Evolutionary conservation across 176 grass and related monocot species (phyloP).

Genomic region (Rhipidocladum racemiflorum): DNA sequence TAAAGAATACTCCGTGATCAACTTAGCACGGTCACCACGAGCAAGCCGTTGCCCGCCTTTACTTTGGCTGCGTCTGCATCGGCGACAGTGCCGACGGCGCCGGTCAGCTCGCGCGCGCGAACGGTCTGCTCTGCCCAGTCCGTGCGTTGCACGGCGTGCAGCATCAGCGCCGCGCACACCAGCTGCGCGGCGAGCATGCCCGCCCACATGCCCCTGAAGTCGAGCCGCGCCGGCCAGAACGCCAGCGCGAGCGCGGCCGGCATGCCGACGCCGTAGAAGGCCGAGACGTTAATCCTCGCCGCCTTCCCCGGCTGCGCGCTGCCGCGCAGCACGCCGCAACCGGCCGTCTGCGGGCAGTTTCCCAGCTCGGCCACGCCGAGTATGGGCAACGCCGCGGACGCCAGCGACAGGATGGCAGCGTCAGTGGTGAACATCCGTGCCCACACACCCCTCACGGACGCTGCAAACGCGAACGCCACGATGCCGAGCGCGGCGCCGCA

Average conservation of each 20-base stretch:
- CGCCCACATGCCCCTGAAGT: conserved; percentile 71
- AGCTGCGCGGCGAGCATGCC: conserved; percentile 82
- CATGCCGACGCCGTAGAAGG: conserved; percentile 84
- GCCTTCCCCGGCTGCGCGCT: conserved; percentile 53
- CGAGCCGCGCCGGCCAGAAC: conserved; percentile 54
- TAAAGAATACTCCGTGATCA: conserved; percentile 24
- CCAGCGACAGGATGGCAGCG: conserved; percentile 42
- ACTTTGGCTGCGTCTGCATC: conserved; percentile 27
- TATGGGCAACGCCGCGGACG: conserved; percentile 58
- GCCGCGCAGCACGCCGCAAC: conserved; percentile 80
- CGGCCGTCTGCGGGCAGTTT: conserved; percentile 84
- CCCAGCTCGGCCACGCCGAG: conserved; percentile 83
- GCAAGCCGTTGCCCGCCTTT: conserved; percentile 7
- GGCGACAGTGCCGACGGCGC: neutral
- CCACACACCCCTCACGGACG: conserved; percentile 60
- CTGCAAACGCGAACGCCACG: conserved; percentile 46
- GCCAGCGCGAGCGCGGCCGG: conserved; percentile 66
- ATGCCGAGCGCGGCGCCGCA: conserved; percentile 50
- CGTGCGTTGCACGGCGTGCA: conserved; percentile 42
- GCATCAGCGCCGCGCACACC: conserved; percentile 69
- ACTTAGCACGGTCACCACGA: conserved; percentile 42
- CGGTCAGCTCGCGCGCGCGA: conserved; percentile 48
- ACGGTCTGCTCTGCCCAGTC: conserved; percentile 58
- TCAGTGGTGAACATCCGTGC: conserved; percentile 68
- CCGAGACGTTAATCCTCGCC: conserved; percentile 57